Conservation (phyloP, 2,329 filamentous ascomycete species). For the Ophiostoma sp. region DNA sequence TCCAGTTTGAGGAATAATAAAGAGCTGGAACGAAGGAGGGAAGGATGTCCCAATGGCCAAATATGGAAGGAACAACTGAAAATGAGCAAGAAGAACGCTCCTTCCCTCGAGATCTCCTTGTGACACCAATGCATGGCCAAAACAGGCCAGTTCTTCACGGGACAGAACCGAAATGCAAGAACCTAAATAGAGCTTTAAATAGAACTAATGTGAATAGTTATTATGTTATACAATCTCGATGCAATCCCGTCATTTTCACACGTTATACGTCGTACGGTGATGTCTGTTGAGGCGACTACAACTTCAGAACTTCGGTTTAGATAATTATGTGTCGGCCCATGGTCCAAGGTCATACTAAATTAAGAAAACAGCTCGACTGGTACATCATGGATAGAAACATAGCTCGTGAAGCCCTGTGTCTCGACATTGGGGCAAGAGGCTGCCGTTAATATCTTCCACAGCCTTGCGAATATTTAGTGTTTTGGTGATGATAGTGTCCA, state of each 20-base stretch:
- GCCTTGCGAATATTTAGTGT: not conserved
- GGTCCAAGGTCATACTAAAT: not conserved
- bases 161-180: not conserved
- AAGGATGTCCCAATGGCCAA: not conserved
- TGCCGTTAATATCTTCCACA: not conserved
- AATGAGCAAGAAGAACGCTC: not conserved
- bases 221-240: too few species aligned
- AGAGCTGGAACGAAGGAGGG: not conserved
- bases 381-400: not conserved
- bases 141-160: not conserved
- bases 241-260: not conserved
- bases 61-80: not conserved
- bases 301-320: not conserved
- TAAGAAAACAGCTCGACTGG: too few species aligned
- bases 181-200: not conserved
- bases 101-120: not conserved
- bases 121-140: not conserved
- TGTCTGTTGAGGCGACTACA: not conserved
- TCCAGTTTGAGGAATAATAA: not conserved
- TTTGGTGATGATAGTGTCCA: not conserved
- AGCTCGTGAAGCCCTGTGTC: not conserved
- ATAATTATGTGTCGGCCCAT: not conserved
- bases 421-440: not conserved
- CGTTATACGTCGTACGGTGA: not conserved
- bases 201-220: not conserved